Evolutionary conservation across 176 grass and related monocot species (phyloP).

Genomic region (Stipa capillata): DNA sequence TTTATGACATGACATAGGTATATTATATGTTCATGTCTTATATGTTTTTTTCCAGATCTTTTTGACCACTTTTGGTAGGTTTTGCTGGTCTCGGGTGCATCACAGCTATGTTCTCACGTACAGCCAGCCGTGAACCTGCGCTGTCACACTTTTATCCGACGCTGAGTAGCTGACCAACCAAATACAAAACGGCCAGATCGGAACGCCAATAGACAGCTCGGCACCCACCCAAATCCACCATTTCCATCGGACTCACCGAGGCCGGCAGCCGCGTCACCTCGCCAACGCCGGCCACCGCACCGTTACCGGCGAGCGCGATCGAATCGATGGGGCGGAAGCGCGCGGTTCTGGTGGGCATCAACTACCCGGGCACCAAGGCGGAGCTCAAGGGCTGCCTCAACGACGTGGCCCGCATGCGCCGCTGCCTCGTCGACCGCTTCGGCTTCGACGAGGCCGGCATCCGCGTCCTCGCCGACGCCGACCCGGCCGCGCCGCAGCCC

Average conservation of each 20-base stretch:
- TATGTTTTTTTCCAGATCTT: too few species aligned
- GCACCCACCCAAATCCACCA: neutral
- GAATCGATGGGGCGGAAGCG: conserved; percentile 45
- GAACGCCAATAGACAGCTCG: conserved; percentile 16
- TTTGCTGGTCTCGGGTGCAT: too few species aligned
- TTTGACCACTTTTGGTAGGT: too few species aligned
- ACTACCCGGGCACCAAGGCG: conserved; percentile 68
- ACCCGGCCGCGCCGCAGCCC: conserved; percentile 24
- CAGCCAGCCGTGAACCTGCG: neutral
- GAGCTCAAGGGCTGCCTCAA: conserved; percentile 83
- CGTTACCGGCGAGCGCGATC: neutral
- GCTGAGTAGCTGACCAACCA: neutral
- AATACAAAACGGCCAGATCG: neutral
- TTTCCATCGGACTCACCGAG: neutral
- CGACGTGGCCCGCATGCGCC: conserved; percentile 68
- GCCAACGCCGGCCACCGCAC: neutral
- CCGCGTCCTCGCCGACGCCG: conserved; percentile 56
- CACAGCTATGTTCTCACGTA: too few species aligned
- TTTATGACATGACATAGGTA: too few species aligned
- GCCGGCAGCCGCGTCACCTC: neutral
- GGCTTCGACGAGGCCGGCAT: conserved; percentile 46
- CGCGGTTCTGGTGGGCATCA: conserved; percentile 66
- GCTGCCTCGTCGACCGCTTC: conserved; percentile 53
- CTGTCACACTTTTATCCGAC: neutral
- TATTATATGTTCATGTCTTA: too few species aligned